Base-by-base conservation (phyloP, 2,329 filamentous ascomycete species). In the Lachnellula suecica region DNA sequence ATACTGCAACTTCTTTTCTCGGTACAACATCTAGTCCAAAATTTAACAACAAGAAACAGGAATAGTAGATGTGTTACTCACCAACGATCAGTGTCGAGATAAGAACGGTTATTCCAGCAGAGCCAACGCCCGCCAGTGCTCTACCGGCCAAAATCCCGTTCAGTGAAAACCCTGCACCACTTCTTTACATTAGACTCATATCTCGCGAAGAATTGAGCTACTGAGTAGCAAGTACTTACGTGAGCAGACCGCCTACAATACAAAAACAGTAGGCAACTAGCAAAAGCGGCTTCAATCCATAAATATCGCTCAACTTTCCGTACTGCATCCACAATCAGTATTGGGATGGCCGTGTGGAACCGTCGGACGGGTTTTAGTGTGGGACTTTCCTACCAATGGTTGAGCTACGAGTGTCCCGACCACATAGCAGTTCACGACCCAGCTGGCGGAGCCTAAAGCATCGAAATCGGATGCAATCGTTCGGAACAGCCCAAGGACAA, bases 291-390 rank as follows among this genome's bases (percentile, higher is more conserved):
- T 46, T 46, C 10, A 9, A 27, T n/a, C 44, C 44, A 23, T 31
- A 46, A n/a, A 46, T 46, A 20, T 46, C 44, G 25, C 44, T 46
- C 44, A 46, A 35, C 25, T 46, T 46, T 46, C 44, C 44, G 34
- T 46, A 46, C 15, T 46, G 25, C 27, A 31, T 31, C 10, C 27
- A 31, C 15, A 3, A 31, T 46, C n/a, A 34, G 44, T 19, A 31
- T 46, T 22, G n/a, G n/a, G n/a, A n/a, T n/a, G n/a, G n/a, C n/a
- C n/a, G n/a, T n/a, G n/a, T n/a, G n/a, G n/a, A n/a, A n/a, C n/a
- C n/a, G n/a, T n/a, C n/a, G n/a, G n/a, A n/a, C n/a, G n/a, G n/a
- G n/a, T n/a, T n/a, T n/a, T n/a, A n/a, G n/a, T n/a, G n/a, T n/a
- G n/a, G n/a, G n/a, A 3, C 27, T 31, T 15, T 31, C 27, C 3